Evolutionary conservation across 106 monocot species (phyloP), one percentile per base, ranked within the genome.

Genomic region (Dendrobium catenatum): DNA sequence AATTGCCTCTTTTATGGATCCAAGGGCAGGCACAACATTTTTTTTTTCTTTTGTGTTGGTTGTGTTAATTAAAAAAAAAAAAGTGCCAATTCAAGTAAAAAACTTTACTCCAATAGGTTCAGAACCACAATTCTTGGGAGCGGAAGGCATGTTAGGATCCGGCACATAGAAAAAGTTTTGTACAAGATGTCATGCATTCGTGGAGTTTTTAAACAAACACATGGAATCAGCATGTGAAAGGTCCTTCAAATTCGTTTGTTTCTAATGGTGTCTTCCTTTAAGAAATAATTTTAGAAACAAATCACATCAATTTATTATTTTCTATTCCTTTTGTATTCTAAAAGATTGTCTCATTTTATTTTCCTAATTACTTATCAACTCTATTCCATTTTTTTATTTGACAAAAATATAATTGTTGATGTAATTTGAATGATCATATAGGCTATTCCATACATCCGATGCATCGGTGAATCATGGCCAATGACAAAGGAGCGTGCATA

Each of bases 391-490:
- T 44, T 1, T 13, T 73, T 9, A 43, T 74, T 43, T 8, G 19
- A 20, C 44, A 10, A 43, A 51, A 37, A 31, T 70, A 19, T 13
- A 0, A 33, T 61, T 61, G 22, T 22, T 31, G 33, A 33, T 74
- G 43, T 74, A 16, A 27, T 55, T 13, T 59, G 0, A 24, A 77
- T 47, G 24, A 41, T 31, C 8, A 55, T 48, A 17, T 75, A 99
- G 98, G 98, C 98, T 73, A 75, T 99, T 51, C 98, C 95, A 44
- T 99, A 95, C 72, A 70, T 99, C 18, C 92, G 98, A 17, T 95
- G 93, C 82, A 83, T 98, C 47, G 98, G 98, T 7, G 91, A 95
- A 46, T 99, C 98, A 73, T 99, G 94, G 94, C 93, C 95, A 56
- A 86, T 99, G 93, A 90, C 95, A 42, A 95, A 88, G 82, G 95